A percentile compares a stretch with the other conserved stretches of the same genome.
These are phyloP conservation scores for Penicillium occitanis DNA, from an alignment of 2,329 filamentous ascomycete genomes.

Conservation along the genomic window DNA sequence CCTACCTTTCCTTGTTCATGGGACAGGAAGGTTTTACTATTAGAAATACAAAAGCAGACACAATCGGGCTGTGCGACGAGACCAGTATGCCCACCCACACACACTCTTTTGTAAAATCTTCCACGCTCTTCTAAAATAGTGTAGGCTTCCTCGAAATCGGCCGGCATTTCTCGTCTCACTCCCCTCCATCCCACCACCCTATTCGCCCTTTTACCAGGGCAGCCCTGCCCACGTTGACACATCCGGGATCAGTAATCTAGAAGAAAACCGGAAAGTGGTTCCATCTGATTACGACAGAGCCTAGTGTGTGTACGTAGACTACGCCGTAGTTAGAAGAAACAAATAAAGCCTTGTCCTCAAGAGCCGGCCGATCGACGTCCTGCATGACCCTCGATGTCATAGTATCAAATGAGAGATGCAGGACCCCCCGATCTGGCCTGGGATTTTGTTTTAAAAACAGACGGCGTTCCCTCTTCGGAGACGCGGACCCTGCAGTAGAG, in stretches of 20 bases:
- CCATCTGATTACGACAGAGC: neutral
- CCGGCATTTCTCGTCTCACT: neutral
- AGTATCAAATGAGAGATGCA: conserved; percentile 47
- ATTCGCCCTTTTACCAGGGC: conserved; percentile 7
- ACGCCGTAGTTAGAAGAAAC: conserved; percentile 4
- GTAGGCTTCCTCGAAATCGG: conserved; percentile 24
- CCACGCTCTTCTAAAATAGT: conserved; percentile 24
- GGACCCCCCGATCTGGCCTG: conserved; percentile 29
- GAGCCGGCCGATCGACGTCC: conserved; percentile 44
- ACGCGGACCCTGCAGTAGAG: conserved; percentile 22
- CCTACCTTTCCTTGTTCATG: conserved; percentile 21
- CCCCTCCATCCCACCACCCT: neutral
- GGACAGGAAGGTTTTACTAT: conserved; percentile 12
- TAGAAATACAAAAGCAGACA: conserved; percentile 8
- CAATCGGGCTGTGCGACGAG: conserved; percentile 25
- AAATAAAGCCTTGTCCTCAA: conserved; percentile 34
- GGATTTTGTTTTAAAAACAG: conserved; percentile 22
- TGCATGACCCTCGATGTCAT: conserved; percentile 44
- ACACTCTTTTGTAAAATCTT: conserved; percentile 4
- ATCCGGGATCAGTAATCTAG: conserved; percentile 12
- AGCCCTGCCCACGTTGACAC: conserved; percentile 14
- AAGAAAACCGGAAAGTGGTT: conserved; percentile 14
- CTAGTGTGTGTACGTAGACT: neutral
- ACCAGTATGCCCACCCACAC: conserved; percentile 26
- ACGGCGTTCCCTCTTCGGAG: conserved; percentile 21